Evolutionary conservation across 2,329 filamentous ascomycete genomes (phyloP), one percentile per base, ranked within the genome.

Genomic region (Whalleya microplaca): DNA sequence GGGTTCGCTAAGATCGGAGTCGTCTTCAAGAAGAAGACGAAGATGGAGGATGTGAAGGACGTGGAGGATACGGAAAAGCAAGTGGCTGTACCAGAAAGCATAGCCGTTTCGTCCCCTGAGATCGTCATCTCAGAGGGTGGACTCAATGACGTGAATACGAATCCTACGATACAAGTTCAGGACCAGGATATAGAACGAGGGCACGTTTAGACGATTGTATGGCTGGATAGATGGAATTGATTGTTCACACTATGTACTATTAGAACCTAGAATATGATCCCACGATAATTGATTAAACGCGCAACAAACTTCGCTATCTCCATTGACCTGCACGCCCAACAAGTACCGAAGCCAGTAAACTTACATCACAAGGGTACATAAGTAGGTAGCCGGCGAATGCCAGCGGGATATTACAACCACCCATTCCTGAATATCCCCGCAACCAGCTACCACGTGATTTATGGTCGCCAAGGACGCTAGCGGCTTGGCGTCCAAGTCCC

Each of bases 101-200:
- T 45, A 27, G 55, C 6, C 7, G 32, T 37, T 3, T 12, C 14
- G 32, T 37, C 66, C 3, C 69, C 69, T 19, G 66, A 60, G 46
- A 68, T 71, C 37, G 43, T 71, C 9, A 57, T 71, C 2, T 62
- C 66, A 1, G 58, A 56, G 19, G 59, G 56, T 3, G 41, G 51
- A 7, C 50, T 58, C 16, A 58, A 50, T 16, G 23, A 48, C 1
- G 20, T 46, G 12, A 56, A 50, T 42, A 45, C 8, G 3, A 53
- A 54, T 43, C 66, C 66, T 12, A 62, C 59, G 40, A 68, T 69
- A 62, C 61, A 61, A 45, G 54, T 64, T 55, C 53, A 63, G 37
- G 67, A 69, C 51, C 16, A 9, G 23, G 32, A 37, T 37, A 8
- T 66, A 32, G 67, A 69, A 53, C 64, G 57, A 44, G 64, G 67